Evolutionary conservation across 2,329 filamentous ascomycete genomes (phyloP), one percentile per base, ranked within the genome.

Genomic region (Aspergillus phoenicis): DNA sequence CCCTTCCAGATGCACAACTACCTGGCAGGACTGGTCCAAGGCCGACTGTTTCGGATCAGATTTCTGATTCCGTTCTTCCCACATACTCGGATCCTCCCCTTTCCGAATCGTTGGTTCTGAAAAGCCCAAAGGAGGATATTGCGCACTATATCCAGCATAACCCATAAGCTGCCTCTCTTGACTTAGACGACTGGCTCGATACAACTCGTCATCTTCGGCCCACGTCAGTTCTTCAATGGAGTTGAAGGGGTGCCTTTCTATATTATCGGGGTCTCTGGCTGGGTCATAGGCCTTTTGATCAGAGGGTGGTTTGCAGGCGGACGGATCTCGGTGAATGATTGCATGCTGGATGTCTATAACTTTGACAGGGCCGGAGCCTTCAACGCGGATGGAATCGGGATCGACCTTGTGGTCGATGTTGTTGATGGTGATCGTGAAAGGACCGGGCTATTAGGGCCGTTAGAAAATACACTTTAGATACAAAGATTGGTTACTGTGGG

Each of bases 311-410:
- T 8, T 11, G 4, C 66, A 62, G 0, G 61, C 47, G 0, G 83
- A 81, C 63, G 85, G 85, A 15, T 84, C 69, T 28, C 87, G 87
- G 2, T 82, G 81, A 8, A 88, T 75, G 6, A 84, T 76, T 62
- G 88, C 83, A 43, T 89, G 82, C 8, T 83, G 81, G 63, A 90
- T 87, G 67, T 90, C 86, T 10, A 83, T 84, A 67, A 88, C 85
- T 54, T 82, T 82, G 8, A 84, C 85, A 0, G 80, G 71, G n/a
- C 85, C 84, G 55, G 80, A 81, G 49, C 85, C 85, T 66, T 87
- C 84, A 36, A 88, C 81, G 65, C 85, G 85, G 73, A 88, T 83
- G 8, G 83, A 85, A 65, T 84, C 78, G 67, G 84, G 78, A 66
- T 86, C 82, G 8, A 83, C 78, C 1, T 78, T 81, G 2, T 83